Percentiles rank a stretch among this genome's conserved stretches.
These are phyloP conservation scores for Fusarium piperis DNA, from an alignment of 2,329 filamentous ascomycete species.

Conservation along the genomic window DNA sequence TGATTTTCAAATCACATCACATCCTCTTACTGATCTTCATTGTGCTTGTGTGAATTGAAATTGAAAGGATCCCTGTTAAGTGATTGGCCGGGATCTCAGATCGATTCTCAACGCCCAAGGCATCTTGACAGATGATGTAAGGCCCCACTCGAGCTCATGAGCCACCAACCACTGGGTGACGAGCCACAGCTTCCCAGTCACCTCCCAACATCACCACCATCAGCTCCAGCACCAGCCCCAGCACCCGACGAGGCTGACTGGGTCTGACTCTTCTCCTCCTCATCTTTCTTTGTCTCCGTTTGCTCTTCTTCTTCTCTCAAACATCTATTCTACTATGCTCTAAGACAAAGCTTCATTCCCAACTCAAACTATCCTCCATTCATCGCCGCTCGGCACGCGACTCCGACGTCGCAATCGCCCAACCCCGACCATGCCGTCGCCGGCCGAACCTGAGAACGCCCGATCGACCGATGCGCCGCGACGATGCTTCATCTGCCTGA, in stretches of 20 bases:
- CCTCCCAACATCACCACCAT: conserved; percentile 16
- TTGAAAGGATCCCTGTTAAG: not conserved
- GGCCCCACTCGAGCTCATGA: conserved; percentile 27
- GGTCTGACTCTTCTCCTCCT: not conserved
- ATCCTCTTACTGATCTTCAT: not conserved
- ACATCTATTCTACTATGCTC: conserved; percentile 14
- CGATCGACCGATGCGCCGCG: conserved; percentile 44
- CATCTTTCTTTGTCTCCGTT: not conserved
- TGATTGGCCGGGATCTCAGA: conserved; percentile 17
- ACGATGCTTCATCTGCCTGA: conserved; percentile 72
- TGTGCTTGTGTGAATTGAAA: not conserved
- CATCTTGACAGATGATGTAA: conserved; percentile 26
- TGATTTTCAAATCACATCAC: not conserved
- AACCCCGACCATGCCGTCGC: conserved; percentile 10
- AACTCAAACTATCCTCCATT: not conserved
- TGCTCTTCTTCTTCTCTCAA: not conserved
- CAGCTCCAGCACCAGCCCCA: conserved; percentile 2
- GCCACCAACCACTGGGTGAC: conserved; percentile 8
- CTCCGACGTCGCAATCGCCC: conserved; percentile 9
- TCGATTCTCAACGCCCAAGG: conserved; percentile 3
- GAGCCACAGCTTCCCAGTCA: conserved; percentile 2
- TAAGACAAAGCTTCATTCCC: not conserved
- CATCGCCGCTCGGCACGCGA: conserved; percentile 22
- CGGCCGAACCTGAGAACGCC: conserved; percentile 19
- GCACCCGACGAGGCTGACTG: conserved; percentile 9